Conservation (phyloP, 371 early-diverging fungal species). For the Mucor sp. region DNA sequence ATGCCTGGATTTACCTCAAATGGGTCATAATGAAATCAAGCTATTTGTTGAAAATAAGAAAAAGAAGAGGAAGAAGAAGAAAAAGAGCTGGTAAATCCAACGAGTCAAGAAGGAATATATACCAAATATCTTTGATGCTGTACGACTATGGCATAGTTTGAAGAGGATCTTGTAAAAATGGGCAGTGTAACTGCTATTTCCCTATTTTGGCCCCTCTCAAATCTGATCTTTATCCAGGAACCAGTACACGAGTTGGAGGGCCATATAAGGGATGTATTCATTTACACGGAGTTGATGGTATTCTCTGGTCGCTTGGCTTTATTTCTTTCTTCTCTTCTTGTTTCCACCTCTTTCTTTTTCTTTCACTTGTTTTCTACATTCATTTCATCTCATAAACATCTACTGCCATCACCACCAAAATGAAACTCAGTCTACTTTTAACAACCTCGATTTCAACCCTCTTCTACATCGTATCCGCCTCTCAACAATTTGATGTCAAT, state of each 20-base stretch:
- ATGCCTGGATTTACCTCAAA: constrained; percentile 30
- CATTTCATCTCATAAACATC: background rate
- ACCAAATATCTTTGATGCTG: constrained; percentile 6
- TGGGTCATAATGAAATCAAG: constrained; percentile 30
- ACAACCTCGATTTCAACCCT: constrained; percentile 12
- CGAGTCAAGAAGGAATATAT: background rate
- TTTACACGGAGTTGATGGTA: constrained; percentile 14
- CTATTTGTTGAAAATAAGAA: background rate
- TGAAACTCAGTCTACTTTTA: constrained; percentile 30
- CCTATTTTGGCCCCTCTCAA: constrained; percentile 1
- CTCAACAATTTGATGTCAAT: background rate
- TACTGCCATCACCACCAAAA: constrained; percentile 6
- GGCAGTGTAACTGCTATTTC: background rate
- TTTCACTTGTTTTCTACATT: constrained; percentile 6
- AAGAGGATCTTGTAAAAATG: constrained; percentile 8
- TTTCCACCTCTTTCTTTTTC: constrained; percentile 11
- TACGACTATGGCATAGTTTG: constrained; percentile 6
- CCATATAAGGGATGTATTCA: constrained; percentile 5
- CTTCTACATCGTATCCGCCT: constrained; percentile 16
- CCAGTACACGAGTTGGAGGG: background rate
- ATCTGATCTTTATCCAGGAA: background rate
- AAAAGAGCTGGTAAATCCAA: background rate
- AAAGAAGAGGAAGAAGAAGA: background rate
- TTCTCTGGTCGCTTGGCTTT: background rate
- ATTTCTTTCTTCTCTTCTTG: constrained; percentile 1